Base-by-base conservation (phyloP, 2,329 filamentous ascomycete species). In the Nemania abortiva region DNA sequence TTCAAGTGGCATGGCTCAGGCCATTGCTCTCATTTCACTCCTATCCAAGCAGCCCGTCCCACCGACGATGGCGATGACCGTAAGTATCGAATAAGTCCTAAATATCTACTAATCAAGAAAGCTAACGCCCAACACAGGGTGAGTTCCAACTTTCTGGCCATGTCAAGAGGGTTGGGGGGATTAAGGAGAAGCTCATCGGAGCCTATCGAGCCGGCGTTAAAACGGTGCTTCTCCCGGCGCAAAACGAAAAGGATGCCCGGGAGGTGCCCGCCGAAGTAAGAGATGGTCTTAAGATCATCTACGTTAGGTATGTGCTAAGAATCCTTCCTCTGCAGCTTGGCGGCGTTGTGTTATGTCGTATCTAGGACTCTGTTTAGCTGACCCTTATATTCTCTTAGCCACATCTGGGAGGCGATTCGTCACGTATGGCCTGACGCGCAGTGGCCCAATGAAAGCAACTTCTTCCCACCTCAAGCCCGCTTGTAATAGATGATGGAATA, bases 121-220 rank as follows among this genome's bases (percentile, higher is more conserved):
- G 57, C 72, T 77, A 70, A 76, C 70, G 68, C 65, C 50, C 68
- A 39, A 53, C 65, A 81, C 79, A 89, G 86, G 89, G 89, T 71
- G 89, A 91, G 77, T 89, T 91, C 70, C 94, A 92, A 65, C 88
- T 99, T 29, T 89, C 96, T 50, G 96, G 96, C 24, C 90, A 94
- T 72, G 92, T 99, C 65, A 93, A 96, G 82, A 94, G 95, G 29
- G 96, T 99, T 42, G 96, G 96, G 62, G 96, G 96, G 20, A 98
- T 99, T 83, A 98, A 98, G 83, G 95, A 99, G 88, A 99, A 99
- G 82, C 86, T 98, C 62, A 98, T 99, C 78, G 96, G 96, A 24
- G 96, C 96, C 9, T 85, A 97, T 78, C 88, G 95, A 64, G 96
- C 96, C 1, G 96, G 96, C 31, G 95, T 99, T 70, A 97, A 97